Evolutionary conservation across 2,329 filamentous ascomycete species (phyloP).

Genomic region (Diaporthe citrichinensis): DNA sequence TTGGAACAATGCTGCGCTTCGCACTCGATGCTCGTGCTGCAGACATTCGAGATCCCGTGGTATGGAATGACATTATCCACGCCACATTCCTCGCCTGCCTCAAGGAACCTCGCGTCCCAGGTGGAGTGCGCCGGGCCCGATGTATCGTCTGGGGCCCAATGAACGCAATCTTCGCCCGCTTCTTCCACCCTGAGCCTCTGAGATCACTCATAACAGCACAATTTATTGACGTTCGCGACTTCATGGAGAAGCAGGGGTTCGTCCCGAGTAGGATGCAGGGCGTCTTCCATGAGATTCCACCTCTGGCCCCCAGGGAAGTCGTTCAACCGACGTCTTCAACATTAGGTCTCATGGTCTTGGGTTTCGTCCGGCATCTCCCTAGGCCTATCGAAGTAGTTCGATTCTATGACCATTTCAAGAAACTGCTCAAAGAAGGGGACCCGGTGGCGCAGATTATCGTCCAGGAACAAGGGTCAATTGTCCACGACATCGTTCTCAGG

Average conservation of each 20-base stretch:
- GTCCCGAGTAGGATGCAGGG: slow-evolving; percentile 39
- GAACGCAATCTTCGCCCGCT: slow-evolving; percentile 63
- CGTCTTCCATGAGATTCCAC: slow-evolving; percentile 43
- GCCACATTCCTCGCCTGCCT: slow-evolving; percentile 61
- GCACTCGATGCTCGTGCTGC: slow-evolving; percentile 65
- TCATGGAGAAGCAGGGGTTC: slow-evolving; percentile 21
- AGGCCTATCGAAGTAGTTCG: slow-evolving; percentile 57
- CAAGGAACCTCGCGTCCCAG: slow-evolving; percentile 54
- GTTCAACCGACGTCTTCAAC: slow-evolving; percentile 56
- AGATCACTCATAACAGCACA: slow-evolving; percentile 51
- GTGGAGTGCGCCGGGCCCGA: slow-evolving; percentile 33
- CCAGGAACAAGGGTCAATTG: slow-evolving; percentile 56
- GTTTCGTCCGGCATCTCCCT: slow-evolving; percentile 59
- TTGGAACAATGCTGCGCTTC: slow-evolving; percentile 67
- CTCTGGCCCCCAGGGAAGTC: slow-evolving; percentile 36
- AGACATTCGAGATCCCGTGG: slow-evolving; percentile 61
- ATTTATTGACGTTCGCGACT: slow-evolving; percentile 42
- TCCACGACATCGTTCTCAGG: slow-evolving; percentile 67
- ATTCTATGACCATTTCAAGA: slow-evolving; percentile 63
- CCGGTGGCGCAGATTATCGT: slow-evolving; percentile 55
- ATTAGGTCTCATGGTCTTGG: slow-evolving; percentile 62
- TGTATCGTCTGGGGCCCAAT: slow-evolving; percentile 59
- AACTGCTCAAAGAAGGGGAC: slow-evolving; percentile 55
- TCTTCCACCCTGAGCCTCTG: slow-evolving; percentile 62
- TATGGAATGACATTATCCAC: slow-evolving; percentile 68